Evolutionary conservation across 768 basidiomycete species (phyloP).

Genomic region (Pleurotus eryngii): DNA sequence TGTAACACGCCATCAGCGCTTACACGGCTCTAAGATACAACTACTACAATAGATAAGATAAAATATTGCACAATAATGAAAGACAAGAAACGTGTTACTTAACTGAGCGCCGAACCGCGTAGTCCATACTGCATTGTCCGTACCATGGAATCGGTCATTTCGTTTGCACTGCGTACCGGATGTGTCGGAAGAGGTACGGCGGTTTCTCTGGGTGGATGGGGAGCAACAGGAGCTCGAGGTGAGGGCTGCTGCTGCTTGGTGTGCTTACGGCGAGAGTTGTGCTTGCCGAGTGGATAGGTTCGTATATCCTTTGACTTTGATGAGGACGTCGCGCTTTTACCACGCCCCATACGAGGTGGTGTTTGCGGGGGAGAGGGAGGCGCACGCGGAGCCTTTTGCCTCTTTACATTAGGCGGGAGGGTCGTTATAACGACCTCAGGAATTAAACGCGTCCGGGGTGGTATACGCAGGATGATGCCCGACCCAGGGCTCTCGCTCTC

Average conservation of each 20-base stretch:
- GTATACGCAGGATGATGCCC: not conserved
- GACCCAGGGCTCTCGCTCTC: not conserved
- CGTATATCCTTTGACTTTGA: not conserved
- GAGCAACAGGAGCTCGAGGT: not conserved
- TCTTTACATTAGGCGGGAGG: not conserved
- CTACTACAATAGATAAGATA: constrained; percentile 2
- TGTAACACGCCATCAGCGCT: no score
- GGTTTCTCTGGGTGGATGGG: not conserved
- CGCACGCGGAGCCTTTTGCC: not conserved
- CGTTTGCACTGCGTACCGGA: not conserved
- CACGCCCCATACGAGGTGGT: not conserved
- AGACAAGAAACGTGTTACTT: not conserved
- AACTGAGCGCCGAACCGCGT: constrained; percentile 5
- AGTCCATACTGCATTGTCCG: constrained; percentile 19
- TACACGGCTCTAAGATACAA: constrained; percentile 2
- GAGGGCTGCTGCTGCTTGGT: not conserved
- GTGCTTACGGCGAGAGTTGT: not conserved
- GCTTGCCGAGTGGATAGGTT: not conserved
- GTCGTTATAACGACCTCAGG: constrained; percentile 2
- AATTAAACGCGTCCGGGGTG: not conserved
- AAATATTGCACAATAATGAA: not conserved
- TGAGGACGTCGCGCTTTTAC: not conserved
- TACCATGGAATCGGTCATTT: constrained; percentile 15
- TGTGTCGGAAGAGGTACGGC: not conserved
- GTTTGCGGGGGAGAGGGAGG: not conserved